Base-by-base conservation (phyloP, 2,329 filamentous ascomycete species). In the Fusarium proliferatum region DNA sequence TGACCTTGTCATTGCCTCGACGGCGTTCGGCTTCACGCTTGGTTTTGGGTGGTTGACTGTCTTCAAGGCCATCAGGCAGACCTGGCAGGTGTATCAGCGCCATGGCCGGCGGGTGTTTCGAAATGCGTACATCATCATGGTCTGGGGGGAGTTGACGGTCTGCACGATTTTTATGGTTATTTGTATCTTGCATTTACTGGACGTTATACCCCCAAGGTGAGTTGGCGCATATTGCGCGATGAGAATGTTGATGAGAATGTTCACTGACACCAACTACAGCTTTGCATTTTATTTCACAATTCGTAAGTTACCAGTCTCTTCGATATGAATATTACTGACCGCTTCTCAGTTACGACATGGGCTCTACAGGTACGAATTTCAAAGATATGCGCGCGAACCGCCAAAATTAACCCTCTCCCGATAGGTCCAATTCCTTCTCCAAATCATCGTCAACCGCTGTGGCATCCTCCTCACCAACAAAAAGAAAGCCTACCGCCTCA, bases 71-170 rank as follows among this genome's bases (percentile, higher is more conserved):
- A 61, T 79, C 42, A 80, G 79, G 73, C 82, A 84, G 72, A 81
- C 80, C 2, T 75, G 71, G 23, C 79, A 80, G 12, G 67, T 81
- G 43, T 84, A 79, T 62, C 73, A 79, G n/a, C 82, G 78, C 13
- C 79, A 76, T 46, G 77, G 82, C 10, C 53, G 46, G 23, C 56
- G 80, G 76, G 73, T 81, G 62, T 53, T 63, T 71, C 80, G 76
- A 19, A 85, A 84, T 67, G 77, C 81, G 2, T 86, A 86, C 66
- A 80, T 87, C 0, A 84, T 83, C 80, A 83, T 87, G 83, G 82
- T 87, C 61, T 87, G 85, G 86, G 58, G 82, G 34, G 86, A 87
- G 72, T 79, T 87, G 7, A 4, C 80, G 3, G 83, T 84, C 7
- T 86, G 82, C 16, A 77, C 85, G 16, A 69, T 80, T 13, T 86